These are phyloP conservation scores for Ricinus communis DNA, from an alignment of 345 rosid genomes.

Conservation along the genomic window DNA sequence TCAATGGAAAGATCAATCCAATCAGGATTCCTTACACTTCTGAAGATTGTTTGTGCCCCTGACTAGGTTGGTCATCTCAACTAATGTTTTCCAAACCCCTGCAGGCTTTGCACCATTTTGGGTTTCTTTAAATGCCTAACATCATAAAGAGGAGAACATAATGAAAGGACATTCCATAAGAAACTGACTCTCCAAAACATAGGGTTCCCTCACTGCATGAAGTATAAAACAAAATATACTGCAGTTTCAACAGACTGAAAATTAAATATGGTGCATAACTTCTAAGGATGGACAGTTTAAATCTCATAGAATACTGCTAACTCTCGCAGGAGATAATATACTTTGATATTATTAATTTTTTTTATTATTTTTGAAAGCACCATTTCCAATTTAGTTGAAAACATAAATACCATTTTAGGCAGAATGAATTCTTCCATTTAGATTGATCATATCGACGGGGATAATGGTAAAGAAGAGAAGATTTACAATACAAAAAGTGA, in stretches of 20 bases:
- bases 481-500: too few species aligned
- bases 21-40: slow-evolving; percentile 49
- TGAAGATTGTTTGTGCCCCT: slow-evolving; percentile 47
- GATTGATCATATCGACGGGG: too few species aligned
- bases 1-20: neutral
- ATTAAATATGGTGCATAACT: neutral
- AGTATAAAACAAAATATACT: neutral
- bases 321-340: too few species aligned
- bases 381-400: too few species aligned
- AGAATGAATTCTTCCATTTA: too few species aligned
- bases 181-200: slow-evolving; percentile 1
- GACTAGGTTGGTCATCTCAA: slow-evolving; percentile 62
- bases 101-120: slow-evolving; percentile 66
- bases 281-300: neutral
- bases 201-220: neutral
- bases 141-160: slow-evolving; percentile 1
- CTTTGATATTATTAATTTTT: too few species aligned
- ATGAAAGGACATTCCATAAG: slow-evolving; percentile 1
- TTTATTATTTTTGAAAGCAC: too few species aligned
- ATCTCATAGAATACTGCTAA: too few species aligned
- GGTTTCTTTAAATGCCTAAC: slow-evolving; percentile 73
- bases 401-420: too few species aligned
- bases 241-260: slow-evolving; percentile 1
- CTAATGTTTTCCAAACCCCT: slow-evolving; percentile 70
- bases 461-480: too few species aligned